Percentiles rank a stretch among this genome's conserved stretches.
These are phyloP conservation scores for Neurospora sp. DNA, from an alignment of 495 filamentous ascomycete genomes.

Conservation along the genomic window DNA sequence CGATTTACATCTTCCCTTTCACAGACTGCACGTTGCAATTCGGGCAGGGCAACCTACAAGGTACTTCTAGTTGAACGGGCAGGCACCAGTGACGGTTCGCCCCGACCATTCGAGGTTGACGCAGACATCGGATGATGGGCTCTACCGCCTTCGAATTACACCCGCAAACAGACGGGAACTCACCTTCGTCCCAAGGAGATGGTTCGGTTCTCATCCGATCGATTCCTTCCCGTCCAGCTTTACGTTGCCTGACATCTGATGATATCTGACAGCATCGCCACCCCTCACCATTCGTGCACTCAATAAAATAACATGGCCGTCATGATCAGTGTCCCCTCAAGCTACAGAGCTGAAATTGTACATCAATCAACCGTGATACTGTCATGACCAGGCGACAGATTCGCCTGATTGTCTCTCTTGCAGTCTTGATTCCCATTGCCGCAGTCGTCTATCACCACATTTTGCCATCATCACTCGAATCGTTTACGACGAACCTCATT, in stretches of 20 bases:
- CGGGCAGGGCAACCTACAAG: background rate
- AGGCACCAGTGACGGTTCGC: background rate
- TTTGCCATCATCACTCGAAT: background rate
- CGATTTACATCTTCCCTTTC: no score
- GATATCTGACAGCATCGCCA: background rate
- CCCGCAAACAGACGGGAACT: background rate
- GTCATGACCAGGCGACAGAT: constrained; percentile 8
- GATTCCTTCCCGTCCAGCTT: background rate
- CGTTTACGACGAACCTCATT: background rate
- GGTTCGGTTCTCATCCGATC: background rate
- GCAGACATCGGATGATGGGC: background rate
- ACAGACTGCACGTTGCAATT: background rate
- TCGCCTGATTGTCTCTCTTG: constrained; percentile 4
- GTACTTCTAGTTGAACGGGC: background rate
- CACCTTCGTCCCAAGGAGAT: background rate
- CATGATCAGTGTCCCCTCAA: background rate
- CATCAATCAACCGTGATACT: background rate
- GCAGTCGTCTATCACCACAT: constrained; percentile 9
- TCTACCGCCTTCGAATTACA: background rate
- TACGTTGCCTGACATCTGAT: background rate
- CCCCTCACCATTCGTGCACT: background rate
- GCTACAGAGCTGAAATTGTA: background rate
- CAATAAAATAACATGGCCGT: background rate
- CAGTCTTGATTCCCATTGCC: constrained; percentile 9
- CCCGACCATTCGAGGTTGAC: background rate